Percentiles rank a stretch among this genome's conserved stretches.
phyloP scores from a whole-genome alignment of 1,284 basidiomycete genomes.

The Cryptococcus sp. region DNA sequence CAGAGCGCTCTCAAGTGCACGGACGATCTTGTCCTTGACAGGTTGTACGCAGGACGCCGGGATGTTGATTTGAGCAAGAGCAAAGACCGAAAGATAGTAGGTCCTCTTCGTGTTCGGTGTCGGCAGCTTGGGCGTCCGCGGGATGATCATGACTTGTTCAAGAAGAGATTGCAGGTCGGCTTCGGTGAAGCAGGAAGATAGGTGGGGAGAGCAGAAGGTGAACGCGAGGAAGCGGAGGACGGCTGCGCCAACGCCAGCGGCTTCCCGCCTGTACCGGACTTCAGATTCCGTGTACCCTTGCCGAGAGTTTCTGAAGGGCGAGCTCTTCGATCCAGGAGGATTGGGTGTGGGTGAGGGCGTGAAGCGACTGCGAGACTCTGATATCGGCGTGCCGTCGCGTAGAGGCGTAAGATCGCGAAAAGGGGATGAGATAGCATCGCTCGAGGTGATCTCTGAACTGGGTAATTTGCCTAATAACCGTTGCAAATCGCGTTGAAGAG shows the following conservation, averaged over 20 bases:
- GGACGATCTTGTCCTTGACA: conserved; percentile 41
- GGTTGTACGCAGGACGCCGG: conserved; percentile 34
- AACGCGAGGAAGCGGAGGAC: conserved; percentile 41
- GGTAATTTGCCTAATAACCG: conserved; percentile 45
- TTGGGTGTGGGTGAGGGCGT: conserved; percentile 31
- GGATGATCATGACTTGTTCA: conserved; percentile 45
- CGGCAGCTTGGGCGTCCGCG: conserved; percentile 43
- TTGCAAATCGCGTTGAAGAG: conserved; percentile 43
- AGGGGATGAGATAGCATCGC: conserved; percentile 25
- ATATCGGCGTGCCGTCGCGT: conserved; percentile 18
- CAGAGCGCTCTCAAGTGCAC: conserved; percentile 37
- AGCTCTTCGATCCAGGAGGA: conserved; percentile 7
- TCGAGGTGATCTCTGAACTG: conserved; percentile 22
- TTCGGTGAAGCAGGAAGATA: conserved; percentile 41
- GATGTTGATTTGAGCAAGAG: conserved; percentile 42
- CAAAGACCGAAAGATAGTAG: conserved; percentile 45
- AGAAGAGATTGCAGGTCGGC: conserved; percentile 46
- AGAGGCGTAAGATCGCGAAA: conserved; percentile 36
- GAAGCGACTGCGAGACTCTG: conserved; percentile 7
- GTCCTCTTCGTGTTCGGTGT: conserved; percentile 52
- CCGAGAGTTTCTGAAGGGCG: conserved; percentile 18
- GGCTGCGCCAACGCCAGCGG: conserved; percentile 44
- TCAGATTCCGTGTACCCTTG: conserved; percentile 50
- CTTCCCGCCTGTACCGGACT: conserved; percentile 49
- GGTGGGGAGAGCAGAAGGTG: conserved; percentile 29